Evolutionary conservation across 352 stramenopile genomes (phyloP).

Genomic region (Halophytophthora polymorphica): DNA sequence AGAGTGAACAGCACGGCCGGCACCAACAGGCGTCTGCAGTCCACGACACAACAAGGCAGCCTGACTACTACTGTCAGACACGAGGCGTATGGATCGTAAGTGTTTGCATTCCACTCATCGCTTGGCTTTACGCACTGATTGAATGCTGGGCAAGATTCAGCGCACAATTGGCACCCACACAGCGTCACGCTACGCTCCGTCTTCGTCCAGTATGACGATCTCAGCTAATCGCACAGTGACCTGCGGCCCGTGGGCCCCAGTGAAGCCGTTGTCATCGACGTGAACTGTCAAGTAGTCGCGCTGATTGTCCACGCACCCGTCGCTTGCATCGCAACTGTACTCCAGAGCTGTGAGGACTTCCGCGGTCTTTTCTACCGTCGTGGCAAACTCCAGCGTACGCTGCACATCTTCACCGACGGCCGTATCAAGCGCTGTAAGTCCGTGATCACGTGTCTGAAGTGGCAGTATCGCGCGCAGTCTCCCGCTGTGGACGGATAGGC

Average conservation of each 20-base stretch:
- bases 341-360: conserved; percentile 29
- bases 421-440: conserved; percentile 8
- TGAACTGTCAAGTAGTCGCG: conserved; percentile 39
- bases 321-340: conserved; percentile 27
- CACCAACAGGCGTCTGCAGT: neutral
- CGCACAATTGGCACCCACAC: neutral
- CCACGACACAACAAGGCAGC: conserved; percentile 9
- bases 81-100: conserved; percentile 2
- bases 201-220: conserved; percentile 17
- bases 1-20: neutral
- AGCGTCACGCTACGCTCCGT: neutral
- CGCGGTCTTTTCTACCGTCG: conserved; percentile 11
- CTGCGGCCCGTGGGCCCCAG: conserved; percentile 29
- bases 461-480: conserved; percentile 24
- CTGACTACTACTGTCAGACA: conserved; percentile 7
- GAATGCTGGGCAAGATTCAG: too few relatives aligned
- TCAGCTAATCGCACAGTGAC: conserved; percentile 17
- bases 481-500: conserved; percentile 30
- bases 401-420: conserved; percentile 2
- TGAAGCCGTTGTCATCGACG: conserved; percentile 63
- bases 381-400: conserved; percentile 38
- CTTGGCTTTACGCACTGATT: neutral
- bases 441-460: neutral
- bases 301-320: conserved; percentile 25
- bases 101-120: neutral